A percentile compares a stretch with the other conserved stretches of the same genome.
Evolutionary conservation across 305 asterid species (phyloP).

Genomic region (Galium porrigens): DNA sequence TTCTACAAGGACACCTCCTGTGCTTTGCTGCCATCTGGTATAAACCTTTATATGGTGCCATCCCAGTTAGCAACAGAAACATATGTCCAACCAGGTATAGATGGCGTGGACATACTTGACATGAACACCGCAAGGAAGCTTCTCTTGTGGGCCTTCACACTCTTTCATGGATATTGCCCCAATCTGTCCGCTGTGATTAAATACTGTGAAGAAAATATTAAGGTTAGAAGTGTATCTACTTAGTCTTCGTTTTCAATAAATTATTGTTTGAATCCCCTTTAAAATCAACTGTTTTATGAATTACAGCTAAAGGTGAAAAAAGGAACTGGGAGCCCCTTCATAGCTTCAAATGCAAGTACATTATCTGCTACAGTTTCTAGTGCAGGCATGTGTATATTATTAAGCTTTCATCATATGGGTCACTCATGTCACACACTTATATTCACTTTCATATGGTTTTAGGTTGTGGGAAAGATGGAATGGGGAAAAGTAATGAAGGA

Average conservation of each 20-base stretch:
- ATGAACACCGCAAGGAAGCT: conserved; percentile 91
- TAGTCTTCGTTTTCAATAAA: neutral
- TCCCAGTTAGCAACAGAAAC: conserved; percentile 83
- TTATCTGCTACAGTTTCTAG: conserved; percentile 28
- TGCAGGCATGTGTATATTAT: conserved; percentile 27
- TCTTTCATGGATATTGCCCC: conserved; percentile 64
- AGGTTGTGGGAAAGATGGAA: conserved; percentile 57
- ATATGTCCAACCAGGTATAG: conserved; percentile 81
- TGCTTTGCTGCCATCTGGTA: conserved; percentile 86
- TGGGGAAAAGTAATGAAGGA: conserved; percentile 31
- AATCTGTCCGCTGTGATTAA: conserved; percentile 58
- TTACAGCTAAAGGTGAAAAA: conserved; percentile 62
- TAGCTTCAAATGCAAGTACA: conserved; percentile 31
- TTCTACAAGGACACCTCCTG: conserved; percentile 92
- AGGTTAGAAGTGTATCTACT: conserved; percentile 31
- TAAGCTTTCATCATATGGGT: neutral
- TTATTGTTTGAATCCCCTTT: neutral
- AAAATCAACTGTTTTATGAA: neutral
- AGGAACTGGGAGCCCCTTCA: conserved; percentile 42
- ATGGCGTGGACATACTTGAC: conserved; percentile 79
- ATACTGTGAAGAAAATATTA: conserved; percentile 73
- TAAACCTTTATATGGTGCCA: conserved; percentile 79
- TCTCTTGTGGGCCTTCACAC: conserved; percentile 87
- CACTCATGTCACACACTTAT: neutral
- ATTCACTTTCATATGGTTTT: conserved; percentile 13